Evolutionary conservation across 1,139 yeast species (phyloP).

Genomic region (Pichia sp.): DNA sequence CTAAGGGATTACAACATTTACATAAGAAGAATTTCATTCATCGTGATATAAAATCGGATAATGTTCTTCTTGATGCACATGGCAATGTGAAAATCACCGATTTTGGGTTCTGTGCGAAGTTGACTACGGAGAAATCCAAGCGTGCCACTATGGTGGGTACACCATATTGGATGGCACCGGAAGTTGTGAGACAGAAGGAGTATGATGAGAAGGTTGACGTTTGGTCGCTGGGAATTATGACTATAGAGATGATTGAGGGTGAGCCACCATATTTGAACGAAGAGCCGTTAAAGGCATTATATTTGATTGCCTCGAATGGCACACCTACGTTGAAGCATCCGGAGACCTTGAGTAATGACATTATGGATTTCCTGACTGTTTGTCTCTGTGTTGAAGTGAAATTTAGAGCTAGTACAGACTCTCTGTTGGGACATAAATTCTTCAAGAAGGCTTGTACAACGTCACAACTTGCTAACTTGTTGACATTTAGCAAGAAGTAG

Average conservation of each 20-base stretch:
- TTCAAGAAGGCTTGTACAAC: slow-evolving; percentile 66
- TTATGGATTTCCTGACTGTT: slow-evolving; percentile 81
- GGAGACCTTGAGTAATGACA: slow-evolving; percentile 64
- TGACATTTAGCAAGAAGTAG: slow-evolving; percentile 17
- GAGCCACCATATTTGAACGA: slow-evolving; percentile 97
- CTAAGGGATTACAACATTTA: slow-evolving; percentile 84
- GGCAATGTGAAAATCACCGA: slow-evolving; percentile 96
- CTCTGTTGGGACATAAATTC: slow-evolving; percentile 75
- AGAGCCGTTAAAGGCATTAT: slow-evolving; percentile 84
- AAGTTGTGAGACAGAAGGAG: slow-evolving; percentile 93
- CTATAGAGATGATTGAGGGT: slow-evolving; percentile 97
- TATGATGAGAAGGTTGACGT: slow-evolving; percentile 97
- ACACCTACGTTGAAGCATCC: slow-evolving; percentile 93
- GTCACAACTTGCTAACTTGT: slow-evolving; percentile 58
- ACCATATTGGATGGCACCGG: slow-evolving; percentile 99
- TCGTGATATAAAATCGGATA: slow-evolving; percentile 93
- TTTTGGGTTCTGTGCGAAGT: slow-evolving; percentile 95
- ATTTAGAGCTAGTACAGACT: slow-evolving; percentile 86
- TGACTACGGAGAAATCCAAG: slow-evolving; percentile 86
- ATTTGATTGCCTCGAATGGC: slow-evolving; percentile 92
- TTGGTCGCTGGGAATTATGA: slow-evolving; percentile 98
- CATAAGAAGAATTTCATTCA: slow-evolving; percentile 91
- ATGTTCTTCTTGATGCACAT: slow-evolving; percentile 74
- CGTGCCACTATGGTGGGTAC: slow-evolving; percentile 99
- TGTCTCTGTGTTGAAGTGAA: slow-evolving; percentile 94